Evolutionary conservation across 352 stramenopile species (phyloP).

Genomic region (Globisporangium heterothallicum): DNA sequence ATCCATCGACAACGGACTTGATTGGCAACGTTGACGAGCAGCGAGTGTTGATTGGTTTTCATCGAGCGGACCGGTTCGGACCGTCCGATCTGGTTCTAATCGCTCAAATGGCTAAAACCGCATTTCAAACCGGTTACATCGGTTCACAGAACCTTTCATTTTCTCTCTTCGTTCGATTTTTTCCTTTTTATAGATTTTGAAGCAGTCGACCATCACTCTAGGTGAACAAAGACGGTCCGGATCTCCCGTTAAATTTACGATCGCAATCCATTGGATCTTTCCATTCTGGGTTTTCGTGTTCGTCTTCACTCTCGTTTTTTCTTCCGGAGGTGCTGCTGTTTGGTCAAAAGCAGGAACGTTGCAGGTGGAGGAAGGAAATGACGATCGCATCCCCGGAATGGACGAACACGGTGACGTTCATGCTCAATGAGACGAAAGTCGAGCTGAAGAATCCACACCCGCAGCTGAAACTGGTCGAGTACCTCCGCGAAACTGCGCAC

Average conservation of each 20-base stretch:
- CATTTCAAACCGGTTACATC: too few relatives aligned
- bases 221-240: background rate
- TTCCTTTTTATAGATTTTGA: too few relatives aligned
- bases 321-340: slow-evolving; percentile 3
- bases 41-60: background rate
- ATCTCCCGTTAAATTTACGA: slow-evolving; percentile 1
- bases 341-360: too few relatives aligned
- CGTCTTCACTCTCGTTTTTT: slow-evolving; percentile 1
- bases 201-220: slow-evolving; percentile 1
- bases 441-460: slow-evolving; percentile 35
- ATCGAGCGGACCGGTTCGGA: too few relatives aligned
- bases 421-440: slow-evolving; percentile 7
- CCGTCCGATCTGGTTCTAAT: too few relatives aligned
- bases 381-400: slow-evolving; percentile 1
- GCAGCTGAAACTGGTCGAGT: slow-evolving; percentile 76
- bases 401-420: slow-evolving; percentile 10
- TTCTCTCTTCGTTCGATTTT: too few relatives aligned
- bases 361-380: background rate
- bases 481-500: slow-evolving; percentile 59
- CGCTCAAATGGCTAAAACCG: too few relatives aligned
- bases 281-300: background rate
- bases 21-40: background rate
- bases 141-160: too few relatives aligned
- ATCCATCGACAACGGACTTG: slow-evolving; percentile 21
- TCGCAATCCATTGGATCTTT: too few relatives aligned